Conservation (phyloP, 2,329 filamentous ascomycete species). For the Trichoderma hamatum region DNA sequence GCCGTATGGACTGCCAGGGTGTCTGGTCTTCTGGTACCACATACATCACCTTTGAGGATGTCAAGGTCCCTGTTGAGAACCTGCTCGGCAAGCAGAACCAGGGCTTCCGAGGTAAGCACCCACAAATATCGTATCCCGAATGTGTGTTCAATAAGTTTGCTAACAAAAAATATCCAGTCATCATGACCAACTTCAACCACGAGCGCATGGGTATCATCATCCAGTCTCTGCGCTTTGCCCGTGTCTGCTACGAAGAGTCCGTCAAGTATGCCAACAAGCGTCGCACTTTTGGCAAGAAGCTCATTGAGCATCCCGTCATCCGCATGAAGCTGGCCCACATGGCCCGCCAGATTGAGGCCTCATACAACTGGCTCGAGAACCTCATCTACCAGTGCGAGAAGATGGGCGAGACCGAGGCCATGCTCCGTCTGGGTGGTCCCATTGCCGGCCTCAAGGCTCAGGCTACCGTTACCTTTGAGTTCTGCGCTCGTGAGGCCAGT, state of each 20-base stretch:
- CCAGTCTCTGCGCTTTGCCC: slow-evolving; percentile 91
- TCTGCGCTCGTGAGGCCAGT: slow-evolving; percentile 92
- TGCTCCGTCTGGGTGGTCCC: slow-evolving; percentile 91
- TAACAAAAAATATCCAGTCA: slow-evolving; percentile 57
- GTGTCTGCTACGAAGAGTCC: slow-evolving; percentile 95
- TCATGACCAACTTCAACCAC: slow-evolving; percentile 99
- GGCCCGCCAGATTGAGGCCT: slow-evolving; percentile 96
- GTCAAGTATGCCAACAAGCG: slow-evolving; percentile 98
- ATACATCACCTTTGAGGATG: slow-evolving; percentile 97
- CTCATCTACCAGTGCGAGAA: slow-evolving; percentile 89
- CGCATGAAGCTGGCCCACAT: slow-evolving; percentile 97
- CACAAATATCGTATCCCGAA: background rate
- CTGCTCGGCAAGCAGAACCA: slow-evolving; percentile 97
- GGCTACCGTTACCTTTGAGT: slow-evolving; percentile 92
- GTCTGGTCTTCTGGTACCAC: slow-evolving; percentile 95
- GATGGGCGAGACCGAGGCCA: slow-evolving; percentile 94
- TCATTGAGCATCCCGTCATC: slow-evolving; percentile 96
- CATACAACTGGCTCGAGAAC: slow-evolving; percentile 96
- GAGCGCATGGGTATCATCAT: slow-evolving; percentile 99
- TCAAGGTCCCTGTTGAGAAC: slow-evolving; percentile 99
- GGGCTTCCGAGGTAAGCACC: slow-evolving; percentile 75
- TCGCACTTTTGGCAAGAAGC: slow-evolving; percentile 91
- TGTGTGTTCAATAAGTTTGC: background rate
- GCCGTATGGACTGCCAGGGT: slow-evolving; percentile 98
- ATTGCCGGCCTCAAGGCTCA: slow-evolving; percentile 96